Percentiles rank a stretch among this genome's conserved stretches.
These are phyloP conservation scores for Calonectria ilicicola DNA, from an alignment of 2,329 filamentous ascomycete species.

Conservation along the genomic window DNA sequence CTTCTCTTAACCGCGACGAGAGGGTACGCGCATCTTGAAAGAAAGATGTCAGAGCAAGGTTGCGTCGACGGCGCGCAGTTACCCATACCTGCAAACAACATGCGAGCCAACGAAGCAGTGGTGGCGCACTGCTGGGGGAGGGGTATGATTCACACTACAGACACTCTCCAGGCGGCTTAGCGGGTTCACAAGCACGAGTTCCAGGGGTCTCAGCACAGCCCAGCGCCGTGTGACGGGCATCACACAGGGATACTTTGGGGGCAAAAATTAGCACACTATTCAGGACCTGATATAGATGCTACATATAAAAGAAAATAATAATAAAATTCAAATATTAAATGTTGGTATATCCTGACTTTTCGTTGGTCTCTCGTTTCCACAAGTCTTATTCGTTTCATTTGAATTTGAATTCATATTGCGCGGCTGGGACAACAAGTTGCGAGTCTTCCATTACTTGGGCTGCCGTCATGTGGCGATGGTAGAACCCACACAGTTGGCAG, in stretches of 20 bases:
- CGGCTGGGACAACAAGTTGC: too few species aligned
- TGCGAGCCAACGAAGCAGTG: constrained; percentile 6
- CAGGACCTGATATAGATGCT: background rate
- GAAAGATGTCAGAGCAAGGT: background rate
- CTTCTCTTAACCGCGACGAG: background rate
- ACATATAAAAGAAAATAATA: too few species aligned
- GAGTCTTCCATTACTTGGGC: background rate
- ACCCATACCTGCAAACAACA: background rate
- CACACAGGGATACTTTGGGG: background rate
- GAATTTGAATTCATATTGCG: too few species aligned
- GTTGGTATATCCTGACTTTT: too few species aligned
- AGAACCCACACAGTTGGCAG: background rate
- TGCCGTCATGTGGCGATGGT: background rate
- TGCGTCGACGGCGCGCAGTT: background rate
- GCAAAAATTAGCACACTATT: background rate
- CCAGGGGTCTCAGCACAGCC: background rate
- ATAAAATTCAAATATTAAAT: too few species aligned
- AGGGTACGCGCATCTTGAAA: background rate
- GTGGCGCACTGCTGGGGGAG: background rate
- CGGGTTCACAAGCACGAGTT: background rate
- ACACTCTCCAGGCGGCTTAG: constrained; percentile 8
- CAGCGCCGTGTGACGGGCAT: background rate
- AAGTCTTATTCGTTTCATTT: too few species aligned
- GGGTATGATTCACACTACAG: constrained; percentile 12
- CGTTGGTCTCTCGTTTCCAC: too few species aligned